phyloP scores from a whole-genome alignment of 1,284 basidiomycete genomes.

The Rugosomyces carneus region DNA sequence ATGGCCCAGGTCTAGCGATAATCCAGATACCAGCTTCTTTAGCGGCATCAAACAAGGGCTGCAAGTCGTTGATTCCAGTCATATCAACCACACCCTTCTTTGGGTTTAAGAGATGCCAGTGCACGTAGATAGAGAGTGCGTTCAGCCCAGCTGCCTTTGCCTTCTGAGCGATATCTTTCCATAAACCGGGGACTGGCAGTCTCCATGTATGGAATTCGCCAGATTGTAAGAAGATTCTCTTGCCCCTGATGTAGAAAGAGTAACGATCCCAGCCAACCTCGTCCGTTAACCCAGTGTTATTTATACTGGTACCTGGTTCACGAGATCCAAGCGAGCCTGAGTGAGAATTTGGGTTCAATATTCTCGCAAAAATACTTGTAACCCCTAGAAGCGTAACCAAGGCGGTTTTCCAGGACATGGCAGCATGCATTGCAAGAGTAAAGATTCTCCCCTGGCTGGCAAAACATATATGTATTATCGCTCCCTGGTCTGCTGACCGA shows the following conservation, averaged over 20 bases:
- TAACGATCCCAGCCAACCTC: constrained; percentile 30
- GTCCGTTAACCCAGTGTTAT: constrained; percentile 14
- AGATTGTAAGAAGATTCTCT: constrained; percentile 31
- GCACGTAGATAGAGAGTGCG: constrained; percentile 21
- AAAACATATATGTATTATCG: neutral
- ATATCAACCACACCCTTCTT: constrained; percentile 21
- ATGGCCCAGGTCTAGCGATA: constrained; percentile 25
- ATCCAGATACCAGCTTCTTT: constrained; percentile 22
- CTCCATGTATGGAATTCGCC: constrained; percentile 36
- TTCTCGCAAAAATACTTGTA: neutral
- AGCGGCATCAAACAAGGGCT: constrained; percentile 25
- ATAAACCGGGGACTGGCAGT: constrained; percentile 21
- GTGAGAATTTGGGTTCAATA: neutral
- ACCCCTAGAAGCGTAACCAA: constrained; percentile 6
- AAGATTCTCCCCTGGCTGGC: neutral
- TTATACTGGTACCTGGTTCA: constrained; percentile 1
- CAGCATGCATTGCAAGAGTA: neutral
- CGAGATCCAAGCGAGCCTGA: neutral
- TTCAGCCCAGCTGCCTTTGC: constrained; percentile 23
- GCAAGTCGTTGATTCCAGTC: constrained; percentile 21
- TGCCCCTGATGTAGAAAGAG: constrained; percentile 31
- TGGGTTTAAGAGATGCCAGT: constrained; percentile 22
- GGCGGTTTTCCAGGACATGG: neutral
- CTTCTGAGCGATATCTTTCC: constrained; percentile 23
- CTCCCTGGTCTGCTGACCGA: constrained; percentile 5